Evolutionary conservation across 257 asterid species (phyloP).

Genomic region (Henckelia pumila): DNA sequence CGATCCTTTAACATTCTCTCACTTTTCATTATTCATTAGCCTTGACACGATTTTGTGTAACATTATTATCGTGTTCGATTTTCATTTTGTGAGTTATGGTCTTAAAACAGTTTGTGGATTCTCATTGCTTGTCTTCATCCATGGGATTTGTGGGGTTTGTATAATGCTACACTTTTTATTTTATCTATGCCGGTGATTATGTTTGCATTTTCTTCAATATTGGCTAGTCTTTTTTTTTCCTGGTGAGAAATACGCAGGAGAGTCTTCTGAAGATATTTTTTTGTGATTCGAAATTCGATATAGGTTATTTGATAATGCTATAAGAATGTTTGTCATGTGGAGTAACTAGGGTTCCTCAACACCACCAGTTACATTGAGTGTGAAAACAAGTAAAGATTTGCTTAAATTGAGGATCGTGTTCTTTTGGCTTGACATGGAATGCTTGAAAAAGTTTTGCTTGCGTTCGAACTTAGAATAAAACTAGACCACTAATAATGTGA

Average conservation of each 20-base stretch:
- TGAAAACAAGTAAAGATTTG: conserved; percentile 2
- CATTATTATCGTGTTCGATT: neutral
- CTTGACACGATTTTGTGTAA: neutral
- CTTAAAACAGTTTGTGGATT: conserved; percentile 2
- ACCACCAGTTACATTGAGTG: neutral
- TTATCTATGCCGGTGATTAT: neutral
- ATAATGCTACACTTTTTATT: neutral
- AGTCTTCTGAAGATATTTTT: neutral
- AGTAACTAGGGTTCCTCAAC: neutral
- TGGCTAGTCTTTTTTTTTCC: neutral
- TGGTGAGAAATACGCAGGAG: neutral
- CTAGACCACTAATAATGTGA: no score
- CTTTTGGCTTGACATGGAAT: neutral
- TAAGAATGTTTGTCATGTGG: neutral
- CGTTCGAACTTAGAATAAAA: neutral
- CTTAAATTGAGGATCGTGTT: neutral
- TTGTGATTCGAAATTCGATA: neutral
- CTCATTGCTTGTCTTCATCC: conserved; percentile 3
- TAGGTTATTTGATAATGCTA: conserved; percentile 9
- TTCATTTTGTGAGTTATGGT: conserved; percentile 4
- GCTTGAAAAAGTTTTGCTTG: neutral
- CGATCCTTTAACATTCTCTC: conserved; percentile 5
- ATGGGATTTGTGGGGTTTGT: neutral
- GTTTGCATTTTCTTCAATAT: neutral
- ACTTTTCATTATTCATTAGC: conserved; percentile 7